phyloP scores from a whole-genome alignment of 148 eudicot genomes.

The Nepenthes gracilis region DNA sequence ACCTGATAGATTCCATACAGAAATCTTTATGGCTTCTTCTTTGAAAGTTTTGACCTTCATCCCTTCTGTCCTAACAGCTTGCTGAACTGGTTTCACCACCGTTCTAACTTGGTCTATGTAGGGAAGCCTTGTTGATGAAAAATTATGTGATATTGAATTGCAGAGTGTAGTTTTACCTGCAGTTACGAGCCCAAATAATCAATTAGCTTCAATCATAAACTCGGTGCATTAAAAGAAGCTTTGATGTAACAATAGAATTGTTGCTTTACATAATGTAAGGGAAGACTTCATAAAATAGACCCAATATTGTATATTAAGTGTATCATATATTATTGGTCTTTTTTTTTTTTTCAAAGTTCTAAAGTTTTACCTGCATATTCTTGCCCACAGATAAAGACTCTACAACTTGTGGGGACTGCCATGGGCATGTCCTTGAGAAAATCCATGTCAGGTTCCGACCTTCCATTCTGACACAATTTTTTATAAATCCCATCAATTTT shows the following conservation, averaged over 20 bases:
- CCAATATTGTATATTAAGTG: too few relatives aligned
- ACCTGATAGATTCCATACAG: conserved; percentile 83
- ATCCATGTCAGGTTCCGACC: conserved; percentile 47
- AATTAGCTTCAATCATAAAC: background rate
- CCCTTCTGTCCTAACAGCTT: conserved; percentile 55
- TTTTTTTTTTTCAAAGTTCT: background rate
- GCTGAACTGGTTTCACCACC: conserved; percentile 79
- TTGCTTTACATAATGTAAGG: too few relatives aligned
- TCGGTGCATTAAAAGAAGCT: too few relatives aligned
- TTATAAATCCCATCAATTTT: conserved; percentile 54
- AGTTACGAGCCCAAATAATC: background rate
- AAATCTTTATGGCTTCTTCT: conserved; percentile 67
- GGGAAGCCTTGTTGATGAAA: conserved; percentile 53
- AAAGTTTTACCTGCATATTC: conserved; percentile 54
- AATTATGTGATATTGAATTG: conserved; percentile 52
- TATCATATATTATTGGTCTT: background rate
- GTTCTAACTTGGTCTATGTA: conserved; percentile 68
- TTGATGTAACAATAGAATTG: too few relatives aligned
- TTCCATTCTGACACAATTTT: conserved; percentile 63
- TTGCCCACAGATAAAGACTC: conserved; percentile 86
- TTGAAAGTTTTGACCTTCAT: conserved; percentile 53
- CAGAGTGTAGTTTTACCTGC: conserved; percentile 78
- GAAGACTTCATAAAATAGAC: too few relatives aligned
- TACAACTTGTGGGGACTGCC: conserved; percentile 65
- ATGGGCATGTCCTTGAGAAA: conserved; percentile 70